Evolutionary conservation across 192 early-diverging fungal species (phyloP), one percentile per base, ranked within the genome.

Genomic region (Paraglomus brasilianum): DNA sequence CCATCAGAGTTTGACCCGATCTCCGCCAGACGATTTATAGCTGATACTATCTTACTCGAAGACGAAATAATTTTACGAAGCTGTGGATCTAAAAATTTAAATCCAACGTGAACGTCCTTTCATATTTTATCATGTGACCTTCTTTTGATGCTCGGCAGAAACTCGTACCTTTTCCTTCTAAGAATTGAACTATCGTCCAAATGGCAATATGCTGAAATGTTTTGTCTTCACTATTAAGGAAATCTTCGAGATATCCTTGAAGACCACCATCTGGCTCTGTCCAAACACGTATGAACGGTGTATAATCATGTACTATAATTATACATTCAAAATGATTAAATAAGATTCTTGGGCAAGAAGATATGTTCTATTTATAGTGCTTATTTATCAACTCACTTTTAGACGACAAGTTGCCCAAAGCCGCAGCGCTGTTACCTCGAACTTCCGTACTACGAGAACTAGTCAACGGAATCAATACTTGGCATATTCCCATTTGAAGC

Each of bases 181-280:
- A 73, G 74, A 92, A 86, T 81, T 92, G 88, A 17, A 88, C 81
- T 71, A 94, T 86, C 24, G 92, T 94, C 91, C 91, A 94, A 43
- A 93, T 82, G 5, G 87, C 92, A 70, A 94, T 87, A 15, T 93
- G 91, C 66, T 88, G 89, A 69, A 94, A 88, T 57, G 85, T 82
- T 66, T 85, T 84, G 57, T 89, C 88, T 17, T 79, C 75, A 24
- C 85, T 81, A 11, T 81, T 80, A 44, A 91, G 60, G 74, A 91
- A 91, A n/a, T 82, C 70, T 17, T 83, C 79, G 61, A 94, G 72
- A 58, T 90, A 92, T 43, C 83, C 85, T 71, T 90, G 83, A 51
- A 92, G 74, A 0, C 89, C 88, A 64, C 84, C 84, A 46, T 77
- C 76, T 8, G 88, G 88, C 38, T 78, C 57, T 63, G 83, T 75